Conservation (phyloP, 495 filamentous ascomycete genomes). For the Podospora fimiseda region DNA sequence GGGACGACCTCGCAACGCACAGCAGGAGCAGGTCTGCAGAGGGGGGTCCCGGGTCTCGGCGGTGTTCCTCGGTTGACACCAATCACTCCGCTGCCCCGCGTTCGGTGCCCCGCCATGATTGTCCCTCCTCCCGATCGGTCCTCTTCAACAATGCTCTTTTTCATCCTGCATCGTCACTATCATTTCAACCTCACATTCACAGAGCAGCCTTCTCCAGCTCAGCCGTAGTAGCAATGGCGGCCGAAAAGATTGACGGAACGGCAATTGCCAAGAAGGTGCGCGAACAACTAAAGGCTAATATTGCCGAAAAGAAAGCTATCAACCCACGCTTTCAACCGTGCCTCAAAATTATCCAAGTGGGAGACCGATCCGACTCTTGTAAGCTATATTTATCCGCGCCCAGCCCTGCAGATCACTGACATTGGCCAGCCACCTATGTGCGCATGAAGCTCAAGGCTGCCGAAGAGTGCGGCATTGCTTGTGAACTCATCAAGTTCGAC, state of each 20-base stretch:
- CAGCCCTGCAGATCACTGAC: conserved; percentile 17
- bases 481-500: conserved; percentile 75
- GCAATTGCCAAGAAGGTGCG: conserved; percentile 88
- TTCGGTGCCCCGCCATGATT: conserved; percentile 4
- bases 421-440: conserved; percentile 79
- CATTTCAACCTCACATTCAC: not conserved
- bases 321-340: conserved; percentile 85
- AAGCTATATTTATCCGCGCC: conserved; percentile 32
- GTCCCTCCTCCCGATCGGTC: not conserved
- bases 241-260: conserved; percentile 90
- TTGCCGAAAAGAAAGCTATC: conserved; percentile 67
- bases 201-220: conserved; percentile 36
- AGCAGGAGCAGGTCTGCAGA: too few species aligned
- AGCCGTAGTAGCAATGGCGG: conserved; percentile 63
- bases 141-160: conserved; percentile 7
- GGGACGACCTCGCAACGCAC: not conserved
- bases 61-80: conserved; percentile 13
- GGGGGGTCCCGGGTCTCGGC: conserved; percentile 8
- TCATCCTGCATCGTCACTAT: conserved; percentile 6
- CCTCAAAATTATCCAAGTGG: conserved; percentile 92
- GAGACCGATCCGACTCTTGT: conserved; percentile 89
- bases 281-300: conserved; percentile 67
- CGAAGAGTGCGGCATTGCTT: conserved; percentile 87
- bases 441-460: conserved; percentile 99
- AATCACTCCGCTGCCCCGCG: conserved; percentile 16